Evolutionary conservation across 768 basidiomycete genomes (phyloP).

Genomic region (Leccinum incarnatum): DNA sequence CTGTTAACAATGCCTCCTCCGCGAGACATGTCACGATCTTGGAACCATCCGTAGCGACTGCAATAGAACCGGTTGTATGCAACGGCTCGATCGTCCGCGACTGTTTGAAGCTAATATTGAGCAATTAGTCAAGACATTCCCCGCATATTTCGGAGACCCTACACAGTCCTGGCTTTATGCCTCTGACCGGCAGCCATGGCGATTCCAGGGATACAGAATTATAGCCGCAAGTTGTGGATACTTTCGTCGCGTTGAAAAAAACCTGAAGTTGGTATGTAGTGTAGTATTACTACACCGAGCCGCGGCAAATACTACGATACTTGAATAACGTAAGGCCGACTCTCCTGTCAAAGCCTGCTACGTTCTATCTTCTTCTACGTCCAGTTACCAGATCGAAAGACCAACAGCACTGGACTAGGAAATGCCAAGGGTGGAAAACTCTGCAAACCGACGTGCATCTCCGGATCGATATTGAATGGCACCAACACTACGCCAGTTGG

Average conservation of each 20-base stretch:
- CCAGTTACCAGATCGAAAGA: not conserved
- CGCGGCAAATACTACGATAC: not conserved
- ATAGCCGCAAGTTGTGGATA: not conserved
- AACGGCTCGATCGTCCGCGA: slow-evolving; percentile 69
- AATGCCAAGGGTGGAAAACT: not conserved
- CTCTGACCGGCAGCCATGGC: slow-evolving; percentile 28
- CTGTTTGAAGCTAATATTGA: slow-evolving; percentile 65
- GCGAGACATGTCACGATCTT: slow-evolving; percentile 84
- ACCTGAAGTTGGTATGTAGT: not conserved
- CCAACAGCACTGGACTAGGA: no score
- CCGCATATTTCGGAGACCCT: not conserved
- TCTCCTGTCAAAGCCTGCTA: not conserved
- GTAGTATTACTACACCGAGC: not conserved
- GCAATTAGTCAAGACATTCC: slow-evolving; percentile 9
- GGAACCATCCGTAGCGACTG: slow-evolving; percentile 72
- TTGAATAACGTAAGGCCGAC: not conserved
- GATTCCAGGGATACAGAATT: not conserved
- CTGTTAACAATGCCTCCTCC: slow-evolving; percentile 82
- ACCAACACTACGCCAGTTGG: slow-evolving; percentile 13
- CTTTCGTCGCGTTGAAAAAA: slow-evolving; percentile 1
- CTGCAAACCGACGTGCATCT: not conserved
- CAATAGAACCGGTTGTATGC: slow-evolving; percentile 86
- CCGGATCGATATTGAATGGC: not conserved
- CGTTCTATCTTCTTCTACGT: not conserved
- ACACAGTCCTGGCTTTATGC: slow-evolving; percentile 48